phyloP scores from a whole-genome alignment of 768 basidiomycete species.

The Leccinum subgranulosum region DNA sequence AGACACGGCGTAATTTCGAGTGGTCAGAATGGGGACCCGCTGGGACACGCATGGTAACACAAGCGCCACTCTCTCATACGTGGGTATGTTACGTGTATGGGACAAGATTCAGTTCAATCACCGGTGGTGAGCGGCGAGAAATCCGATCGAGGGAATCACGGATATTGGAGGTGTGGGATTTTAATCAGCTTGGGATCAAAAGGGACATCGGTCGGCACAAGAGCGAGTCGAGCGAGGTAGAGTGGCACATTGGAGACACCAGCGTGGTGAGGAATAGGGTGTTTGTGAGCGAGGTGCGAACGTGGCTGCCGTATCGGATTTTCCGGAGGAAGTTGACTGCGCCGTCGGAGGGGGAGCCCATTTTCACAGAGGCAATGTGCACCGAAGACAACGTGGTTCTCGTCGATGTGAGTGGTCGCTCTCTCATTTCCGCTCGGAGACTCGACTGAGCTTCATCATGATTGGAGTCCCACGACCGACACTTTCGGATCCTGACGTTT shows the following conservation, averaged over 20 bases:
- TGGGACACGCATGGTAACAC: constrained; percentile 42
- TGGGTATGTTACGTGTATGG: constrained; percentile 64
- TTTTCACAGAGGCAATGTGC: constrained; percentile 43
- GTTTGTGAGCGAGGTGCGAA: constrained; percentile 41
- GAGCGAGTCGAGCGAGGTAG: constrained; percentile 11
- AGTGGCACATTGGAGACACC: constrained; percentile 25
- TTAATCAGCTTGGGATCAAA: constrained; percentile 42
- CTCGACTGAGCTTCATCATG: not conserved
- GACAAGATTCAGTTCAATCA: constrained; percentile 38
- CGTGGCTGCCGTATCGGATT: constrained; percentile 46
- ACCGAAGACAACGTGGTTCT: constrained; percentile 55
- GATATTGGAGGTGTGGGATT: constrained; percentile 46
- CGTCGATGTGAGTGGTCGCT: constrained; percentile 39
- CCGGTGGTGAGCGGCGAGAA: constrained; percentile 6
- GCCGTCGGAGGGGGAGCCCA: constrained; percentile 2
- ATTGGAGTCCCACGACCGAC: constrained; percentile 20
- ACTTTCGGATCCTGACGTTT: constrained; percentile 31
- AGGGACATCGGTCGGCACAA: constrained; percentile 17
- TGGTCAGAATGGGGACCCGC: constrained; percentile 55
- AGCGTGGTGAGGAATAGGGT: constrained; percentile 29
- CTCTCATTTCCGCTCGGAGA: not conserved
- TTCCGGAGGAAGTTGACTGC: constrained; percentile 24
- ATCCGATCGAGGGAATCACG: constrained; percentile 12
- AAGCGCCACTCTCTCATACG: constrained; percentile 35
- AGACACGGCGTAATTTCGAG: constrained; percentile 23